Conservation (phyloP, 192 early-diverging fungal species). For the Coemansia sp. region DNA sequence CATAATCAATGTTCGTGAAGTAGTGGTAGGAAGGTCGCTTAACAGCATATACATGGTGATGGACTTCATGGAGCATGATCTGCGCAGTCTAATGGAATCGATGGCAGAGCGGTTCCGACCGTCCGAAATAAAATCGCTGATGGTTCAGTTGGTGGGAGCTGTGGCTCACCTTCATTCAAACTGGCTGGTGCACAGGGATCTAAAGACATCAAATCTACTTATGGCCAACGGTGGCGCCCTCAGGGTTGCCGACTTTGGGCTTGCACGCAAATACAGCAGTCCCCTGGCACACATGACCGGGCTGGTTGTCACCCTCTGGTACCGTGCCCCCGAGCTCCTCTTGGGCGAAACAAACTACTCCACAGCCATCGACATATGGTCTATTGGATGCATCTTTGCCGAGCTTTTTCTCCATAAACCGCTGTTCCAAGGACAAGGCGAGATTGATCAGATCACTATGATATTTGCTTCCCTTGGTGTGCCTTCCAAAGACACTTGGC, state of each 20-base stretch:
- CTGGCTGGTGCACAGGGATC: constrained; percentile 91
- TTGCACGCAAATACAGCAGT: constrained; percentile 87
- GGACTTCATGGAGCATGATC: constrained; percentile 97
- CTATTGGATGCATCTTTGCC: constrained; percentile 96
- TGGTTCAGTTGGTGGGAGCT: constrained; percentile 78
- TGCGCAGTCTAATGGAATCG: constrained; percentile 85
- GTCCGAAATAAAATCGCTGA: constrained; percentile 81
- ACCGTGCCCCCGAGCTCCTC: constrained; percentile 92
- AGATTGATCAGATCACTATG: constrained; percentile 77
- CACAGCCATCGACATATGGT: constrained; percentile 92
- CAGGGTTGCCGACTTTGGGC: constrained; percentile 96
- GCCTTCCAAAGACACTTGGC: constrained; percentile 79
- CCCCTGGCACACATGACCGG: constrained; percentile 79
- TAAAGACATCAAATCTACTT: constrained; percentile 83
- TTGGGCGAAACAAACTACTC: constrained; percentile 87
- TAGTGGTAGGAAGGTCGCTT: constrained; percentile 62
- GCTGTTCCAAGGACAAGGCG: constrained; percentile 76
- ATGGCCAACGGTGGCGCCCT: constrained; percentile 79
- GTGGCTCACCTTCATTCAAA: constrained; percentile 81
- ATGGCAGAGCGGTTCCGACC: constrained; percentile 81
- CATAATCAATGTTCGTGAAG: constrained; percentile 80
- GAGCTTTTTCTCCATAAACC: constrained; percentile 88
- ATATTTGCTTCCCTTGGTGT: constrained; percentile 90
- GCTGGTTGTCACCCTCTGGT: constrained; percentile 96
- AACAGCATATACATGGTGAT: constrained; percentile 92